Base-by-base conservation (phyloP, 306 rosid genomes). In the Biancaea sappan region DNA sequence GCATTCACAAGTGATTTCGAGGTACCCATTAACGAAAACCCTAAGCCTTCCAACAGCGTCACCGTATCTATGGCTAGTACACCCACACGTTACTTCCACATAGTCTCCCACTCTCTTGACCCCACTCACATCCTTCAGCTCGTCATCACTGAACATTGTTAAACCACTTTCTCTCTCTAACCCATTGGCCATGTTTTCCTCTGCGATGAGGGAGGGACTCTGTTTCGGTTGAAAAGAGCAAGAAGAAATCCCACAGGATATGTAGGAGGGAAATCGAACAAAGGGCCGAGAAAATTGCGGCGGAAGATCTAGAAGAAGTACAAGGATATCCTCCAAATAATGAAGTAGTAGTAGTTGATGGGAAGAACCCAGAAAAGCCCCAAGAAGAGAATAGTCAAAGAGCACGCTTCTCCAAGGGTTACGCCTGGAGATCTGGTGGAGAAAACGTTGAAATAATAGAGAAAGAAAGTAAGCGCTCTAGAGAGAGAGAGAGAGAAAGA, bases 11-110 rank as follows among this genome's bases (percentile, higher is more conserved):
- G 86, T 71, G 90, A 93, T 84, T 82, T 90, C 86, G 32, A 93
- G 98, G 74, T 80, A 87, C 16, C 98, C 98, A 84, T 82, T 93
- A 32, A 80, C 43, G 88, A 86, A 93, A 93, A 93, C 98, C 98
- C 97, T 93, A 93, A 93, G 98, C 81, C 98, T 90, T 25, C 98
- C 98, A 54, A 93, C 98, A 73, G 98, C 97, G 56, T 93, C 98
- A 43, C 98, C 98, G 46, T 93, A 93, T 67, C 98, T 83, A 62
- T 93, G 98, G 70, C 98, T 93, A 0, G 98, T 93, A 80, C 98
- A 93, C 51, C 98, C 98, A 59, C 98, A 93, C 89, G 84, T 93
- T 46, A 93, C 97, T 83, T 90, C 97, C 10, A 93, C 86, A 87
- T 74, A 89, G 76, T 91, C 95, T 65, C 72, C 89, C 63, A 88